Evolutionary conservation across 176 grass and related monocot genomes (phyloP).

Genomic region (Pontederia crassipes): DNA sequence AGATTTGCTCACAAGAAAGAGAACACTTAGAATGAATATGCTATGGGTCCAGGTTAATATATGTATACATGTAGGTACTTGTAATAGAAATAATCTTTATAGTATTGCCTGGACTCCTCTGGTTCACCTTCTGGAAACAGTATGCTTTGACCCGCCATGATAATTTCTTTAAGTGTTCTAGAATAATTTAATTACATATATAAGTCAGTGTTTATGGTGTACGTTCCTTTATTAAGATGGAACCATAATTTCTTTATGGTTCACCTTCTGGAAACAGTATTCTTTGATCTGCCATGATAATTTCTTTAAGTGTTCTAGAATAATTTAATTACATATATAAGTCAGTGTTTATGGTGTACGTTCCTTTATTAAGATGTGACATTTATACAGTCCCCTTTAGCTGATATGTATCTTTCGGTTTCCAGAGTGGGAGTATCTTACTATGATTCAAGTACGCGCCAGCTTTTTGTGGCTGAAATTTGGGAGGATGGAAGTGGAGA

Average conservation of each 20-base stretch:
- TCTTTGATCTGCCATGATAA: no score
- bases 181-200: neutral
- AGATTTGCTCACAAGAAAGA: neutral
- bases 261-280: no score
- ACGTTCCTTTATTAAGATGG: neutral
- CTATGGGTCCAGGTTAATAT: slow-evolving; percentile 1
- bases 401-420: slow-evolving; percentile 6
- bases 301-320: no score
- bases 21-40: neutral
- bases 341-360: neutral
- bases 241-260: no score
- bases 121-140: no score
- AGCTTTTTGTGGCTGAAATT: slow-evolving; percentile 87
- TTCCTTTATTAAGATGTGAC: neutral
- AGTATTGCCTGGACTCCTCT: no score
- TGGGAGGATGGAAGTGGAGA: slow-evolving; percentile 72
- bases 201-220: neutral
- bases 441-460: slow-evolving; percentile 68
- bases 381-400: slow-evolving; percentile 8
- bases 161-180: no score
- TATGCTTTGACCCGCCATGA: neutral
- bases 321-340: neutral
- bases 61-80: neutral
- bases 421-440: slow-evolving; percentile 77
- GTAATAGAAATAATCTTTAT: no score